phyloP scores from a whole-genome alignment of 495 filamentous ascomycete species.

The Penicillium goetzii region DNA sequence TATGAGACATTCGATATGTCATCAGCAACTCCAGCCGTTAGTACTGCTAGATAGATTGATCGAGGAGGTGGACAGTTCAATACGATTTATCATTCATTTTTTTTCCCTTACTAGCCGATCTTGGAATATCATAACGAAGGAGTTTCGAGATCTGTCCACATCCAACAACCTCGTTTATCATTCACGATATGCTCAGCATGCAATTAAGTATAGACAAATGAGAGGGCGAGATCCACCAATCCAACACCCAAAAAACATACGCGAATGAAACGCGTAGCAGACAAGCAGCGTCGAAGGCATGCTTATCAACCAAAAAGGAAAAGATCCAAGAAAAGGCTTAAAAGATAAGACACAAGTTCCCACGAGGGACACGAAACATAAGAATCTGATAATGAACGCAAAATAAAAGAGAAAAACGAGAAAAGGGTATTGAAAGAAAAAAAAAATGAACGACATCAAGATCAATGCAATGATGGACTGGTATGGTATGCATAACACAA shows the following conservation, averaged over 20 bases:
- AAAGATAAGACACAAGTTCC: background rate
- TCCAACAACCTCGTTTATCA: slow-evolving; percentile 17
- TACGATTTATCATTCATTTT: background rate
- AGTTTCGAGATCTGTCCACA: background rate
- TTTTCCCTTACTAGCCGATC: background rate
- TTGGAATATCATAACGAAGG: background rate
- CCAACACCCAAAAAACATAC: slow-evolving; percentile 2
- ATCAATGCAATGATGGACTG: background rate
- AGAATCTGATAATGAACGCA: slow-evolving; percentile 6
- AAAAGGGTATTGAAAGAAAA: slow-evolving; percentile 27
- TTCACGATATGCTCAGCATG: slow-evolving; percentile 20
- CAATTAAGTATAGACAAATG: slow-evolving; percentile 24
- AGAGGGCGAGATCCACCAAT: slow-evolving; percentile 8
- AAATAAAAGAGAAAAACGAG: slow-evolving; percentile 10
- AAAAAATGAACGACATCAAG: slow-evolving; percentile 8
- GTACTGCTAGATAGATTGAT: too few species aligned
- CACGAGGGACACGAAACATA: background rate
- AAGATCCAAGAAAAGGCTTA: slow-evolving; percentile 4
- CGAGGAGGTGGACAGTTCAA: background rate
- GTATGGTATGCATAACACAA: background rate
- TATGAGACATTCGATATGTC: too few species aligned
- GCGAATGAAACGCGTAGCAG: slow-evolving; percentile 1
- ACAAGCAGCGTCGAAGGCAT: background rate
- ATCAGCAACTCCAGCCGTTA: too few species aligned
- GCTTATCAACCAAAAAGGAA: slow-evolving; percentile 5